Conservation (phyloP, 768 basidiomycete species). For the Podaxis sp. region DNA sequence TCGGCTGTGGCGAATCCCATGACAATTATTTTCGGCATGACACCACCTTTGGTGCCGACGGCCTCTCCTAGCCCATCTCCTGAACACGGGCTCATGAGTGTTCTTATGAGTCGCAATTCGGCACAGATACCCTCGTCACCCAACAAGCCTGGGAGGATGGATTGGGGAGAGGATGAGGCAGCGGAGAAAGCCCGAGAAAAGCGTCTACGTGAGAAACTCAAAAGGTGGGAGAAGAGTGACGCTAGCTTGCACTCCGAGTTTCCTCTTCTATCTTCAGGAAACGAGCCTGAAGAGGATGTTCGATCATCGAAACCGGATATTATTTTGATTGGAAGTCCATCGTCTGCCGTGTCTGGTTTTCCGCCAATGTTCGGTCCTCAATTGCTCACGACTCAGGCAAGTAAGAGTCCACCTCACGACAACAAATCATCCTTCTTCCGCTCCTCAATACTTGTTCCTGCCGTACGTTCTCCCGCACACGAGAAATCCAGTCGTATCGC, state of each 20-base stretch:
- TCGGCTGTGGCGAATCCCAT: slow-evolving; percentile 69
- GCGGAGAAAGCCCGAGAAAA: slow-evolving; percentile 70
- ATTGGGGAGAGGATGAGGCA: slow-evolving; percentile 67
- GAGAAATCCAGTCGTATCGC: slow-evolving; percentile 60
- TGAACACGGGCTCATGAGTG: slow-evolving; percentile 38
- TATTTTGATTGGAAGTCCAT: slow-evolving; percentile 47
- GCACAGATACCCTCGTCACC: slow-evolving; percentile 29
- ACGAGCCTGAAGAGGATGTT: slow-evolving; percentile 36
- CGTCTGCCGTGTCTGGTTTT: slow-evolving; percentile 34
- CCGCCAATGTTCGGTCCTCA: slow-evolving; percentile 31
- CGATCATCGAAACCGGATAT: slow-evolving; percentile 39
- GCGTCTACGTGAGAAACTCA: slow-evolving; percentile 68
- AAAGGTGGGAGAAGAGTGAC: slow-evolving; percentile 73
- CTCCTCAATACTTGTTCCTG: slow-evolving; percentile 68
- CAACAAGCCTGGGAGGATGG: slow-evolving; percentile 39
- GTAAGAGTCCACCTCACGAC: slow-evolving; percentile 24
- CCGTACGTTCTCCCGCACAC: slow-evolving; percentile 46
- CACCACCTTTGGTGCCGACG: slow-evolving; percentile 37
- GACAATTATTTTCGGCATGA: slow-evolving; percentile 85
- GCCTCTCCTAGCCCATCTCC: slow-evolving; percentile 17
- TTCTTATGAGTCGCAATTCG: slow-evolving; percentile 44
- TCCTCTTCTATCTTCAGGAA: slow-evolving; percentile 46
- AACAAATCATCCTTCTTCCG: slow-evolving; percentile 54
- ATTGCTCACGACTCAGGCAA: slow-evolving; percentile 5
- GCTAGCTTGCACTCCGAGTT: slow-evolving; percentile 59